Base-by-base conservation (phyloP, 2,329 filamentous ascomycete genomes). In the Plenodomus tracheiphilus region DNA sequence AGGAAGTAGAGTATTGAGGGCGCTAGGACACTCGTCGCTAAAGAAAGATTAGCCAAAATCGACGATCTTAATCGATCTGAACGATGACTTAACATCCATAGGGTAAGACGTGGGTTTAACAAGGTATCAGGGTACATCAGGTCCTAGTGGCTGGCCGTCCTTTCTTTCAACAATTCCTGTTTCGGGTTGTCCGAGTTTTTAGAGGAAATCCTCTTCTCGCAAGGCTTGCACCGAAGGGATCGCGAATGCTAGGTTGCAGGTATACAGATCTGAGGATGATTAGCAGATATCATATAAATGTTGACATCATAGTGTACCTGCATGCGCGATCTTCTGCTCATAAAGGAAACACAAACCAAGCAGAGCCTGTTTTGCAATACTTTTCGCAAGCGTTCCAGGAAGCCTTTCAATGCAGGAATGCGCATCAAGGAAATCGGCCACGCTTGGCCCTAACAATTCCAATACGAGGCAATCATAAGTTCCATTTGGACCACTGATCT, bases 401-500 rank as follows among this genome's bases (percentile, higher is more conserved):
- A 77, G 59, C 64, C 75, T 65, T 61, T 62, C 50, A 51, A 62
- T 56, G 54, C 56, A 18, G 47, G 71, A 72, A 16, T 63, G 66
- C 9, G 58, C 51, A 40, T 62, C 56, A 46, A 75, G 67, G 49
- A 70, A 56, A 39, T 70, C 62, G 10, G 72, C 66, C 16, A 77
- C 62, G 56, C 61, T 77, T 7, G 74, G 68, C 2, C 74, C 74
- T 21, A 77, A 44, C n/a, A 74, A 58, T 36, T 77, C 70, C 39
- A 73, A 68, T 6, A 79, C 71, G 0, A 79, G 57, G 54, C 76
- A 80, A 15, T 66, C 53, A 52, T 80, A 77, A 2, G 25, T 62
- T 10, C 77, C 75, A 59, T 80, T 80, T 6, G 75, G 75, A 9
- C 77, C 75, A 2, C 56, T 36, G 38, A 74, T 41, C 7, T 70